Evolutionary conservation across 176 grass and related monocot genomes (phyloP).

Genomic region (Pharus latifolius): DNA sequence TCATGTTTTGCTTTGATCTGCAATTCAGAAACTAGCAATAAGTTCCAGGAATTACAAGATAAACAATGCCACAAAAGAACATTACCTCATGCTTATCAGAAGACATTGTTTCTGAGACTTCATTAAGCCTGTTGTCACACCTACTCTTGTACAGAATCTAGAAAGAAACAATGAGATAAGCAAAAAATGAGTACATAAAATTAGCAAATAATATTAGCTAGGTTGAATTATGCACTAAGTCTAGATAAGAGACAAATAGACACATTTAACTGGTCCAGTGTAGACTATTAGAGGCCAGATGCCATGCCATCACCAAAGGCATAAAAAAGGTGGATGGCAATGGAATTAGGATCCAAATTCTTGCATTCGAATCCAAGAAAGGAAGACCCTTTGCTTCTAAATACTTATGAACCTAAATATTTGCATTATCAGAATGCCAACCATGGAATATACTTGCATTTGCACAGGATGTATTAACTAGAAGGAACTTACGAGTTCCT

Average conservation of each 20-base stretch:
- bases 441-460: too few relatives aligned
- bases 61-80: background rate
- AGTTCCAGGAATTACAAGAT: background rate
- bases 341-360: conserved; percentile 11
- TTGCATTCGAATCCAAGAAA: too few relatives aligned
- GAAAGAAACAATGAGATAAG: conserved; percentile 1
- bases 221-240: background rate
- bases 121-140: conserved; percentile 94
- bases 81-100: conserved; percentile 93
- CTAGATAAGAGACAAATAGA: too few relatives aligned
- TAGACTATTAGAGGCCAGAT: background rate
- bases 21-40: conserved; percentile 21
- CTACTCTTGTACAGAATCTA: conserved; percentile 99
- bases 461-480: background rate
- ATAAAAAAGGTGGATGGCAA: background rate
- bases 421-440: too few relatives aligned
- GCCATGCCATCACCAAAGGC: background rate
- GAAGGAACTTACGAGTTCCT: conserved; percentile 87
- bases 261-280: background rate
- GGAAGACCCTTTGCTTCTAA: too few relatives aligned
- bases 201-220: background rate
- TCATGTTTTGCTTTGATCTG: background rate
- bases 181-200: conserved; percentile 22
- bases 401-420: too few relatives aligned
- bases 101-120: conserved; percentile 75